Percentiles rank a stretch among this genome's conserved stretches.
These are phyloP conservation scores for Suillus lakei DNA, from an alignment of 768 basidiomycete genomes.

Conservation along the genomic window DNA sequence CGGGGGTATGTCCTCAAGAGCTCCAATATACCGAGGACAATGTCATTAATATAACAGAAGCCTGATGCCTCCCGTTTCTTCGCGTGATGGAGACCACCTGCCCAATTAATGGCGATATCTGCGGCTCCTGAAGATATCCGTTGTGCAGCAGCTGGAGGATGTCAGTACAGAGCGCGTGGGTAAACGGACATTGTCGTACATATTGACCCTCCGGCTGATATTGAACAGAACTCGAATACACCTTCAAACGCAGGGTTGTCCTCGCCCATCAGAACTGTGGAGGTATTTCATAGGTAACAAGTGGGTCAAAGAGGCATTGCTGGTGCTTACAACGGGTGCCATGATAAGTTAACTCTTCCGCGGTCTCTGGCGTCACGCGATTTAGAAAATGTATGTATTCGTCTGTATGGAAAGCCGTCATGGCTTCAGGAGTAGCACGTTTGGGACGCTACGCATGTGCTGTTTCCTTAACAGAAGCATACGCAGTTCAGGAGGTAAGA, in stretches of 20 bases:
- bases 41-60: slow-evolving; percentile 99
- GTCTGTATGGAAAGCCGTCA: slow-evolving; percentile 98
- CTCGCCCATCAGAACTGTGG: slow-evolving; percentile 70
- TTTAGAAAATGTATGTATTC: slow-evolving; percentile 95
- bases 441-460: slow-evolving; percentile 57
- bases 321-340: slow-evolving; percentile 77
- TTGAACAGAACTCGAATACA: slow-evolving; percentile 95
- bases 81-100: slow-evolving; percentile 98
- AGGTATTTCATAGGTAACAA: slow-evolving; percentile 11
- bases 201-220: slow-evolving; percentile 95
- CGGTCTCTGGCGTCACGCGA: slow-evolving; percentile 90
- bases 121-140: slow-evolving; percentile 78
- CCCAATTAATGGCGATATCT: slow-evolving; percentile 93
- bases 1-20: slow-evolving; percentile 84
- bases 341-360: slow-evolving; percentile 81
- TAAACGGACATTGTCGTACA: slow-evolving; percentile 49
- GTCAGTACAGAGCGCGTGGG: not conserved
- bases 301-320: not conserved
- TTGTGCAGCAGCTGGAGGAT: slow-evolving; percentile 71
- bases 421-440: slow-evolving; percentile 70
- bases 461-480: not conserved
- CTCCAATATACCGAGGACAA: slow-evolving; percentile 93
- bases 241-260: slow-evolving; percentile 98
- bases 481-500: slow-evolving; percentile 11
- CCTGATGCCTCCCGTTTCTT: slow-evolving; percentile 98